Evolutionary conservation across 345 rosid genomes (phyloP).

Genomic region (Aquilaria sinensis): DNA sequence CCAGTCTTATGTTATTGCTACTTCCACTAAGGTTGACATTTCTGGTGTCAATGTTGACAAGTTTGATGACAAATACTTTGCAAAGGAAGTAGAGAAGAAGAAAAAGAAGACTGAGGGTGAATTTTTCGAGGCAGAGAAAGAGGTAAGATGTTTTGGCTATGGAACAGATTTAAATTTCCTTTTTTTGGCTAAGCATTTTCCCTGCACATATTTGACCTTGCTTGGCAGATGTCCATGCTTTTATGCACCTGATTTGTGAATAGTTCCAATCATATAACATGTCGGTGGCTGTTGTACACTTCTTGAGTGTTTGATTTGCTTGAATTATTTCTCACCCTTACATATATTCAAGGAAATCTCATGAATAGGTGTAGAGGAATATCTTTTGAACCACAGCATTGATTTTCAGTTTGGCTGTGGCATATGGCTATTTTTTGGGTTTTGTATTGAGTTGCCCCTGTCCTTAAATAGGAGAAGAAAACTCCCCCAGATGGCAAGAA

Average conservation of each 20-base stretch:
- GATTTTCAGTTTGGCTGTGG: background rate
- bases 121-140: conserved; percentile 78
- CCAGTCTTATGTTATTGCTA: conserved; percentile 59
- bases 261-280: background rate
- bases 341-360: background rate
- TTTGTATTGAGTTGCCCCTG: too few relatives aligned
- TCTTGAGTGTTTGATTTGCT: background rate
- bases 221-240: too few relatives aligned
- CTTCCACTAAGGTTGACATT: conserved; percentile 68
- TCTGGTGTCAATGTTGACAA: conserved; percentile 45
- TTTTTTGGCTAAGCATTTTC: background rate
- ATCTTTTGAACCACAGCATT: background rate
- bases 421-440: background rate
- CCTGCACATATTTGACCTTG: background rate
- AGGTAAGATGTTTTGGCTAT: conserved; percentile 30
- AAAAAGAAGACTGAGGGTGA: conserved; percentile 68
- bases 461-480: conserved; percentile 45
- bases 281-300: background rate
- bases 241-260: background rate
- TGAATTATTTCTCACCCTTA: too few relatives aligned
- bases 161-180: too few relatives aligned
- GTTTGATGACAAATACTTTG: conserved; percentile 55
- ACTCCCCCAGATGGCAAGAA: conserved; percentile 61
- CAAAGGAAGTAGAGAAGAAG: conserved; percentile 71
- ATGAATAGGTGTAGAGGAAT: background rate